Evolutionary conservation across 148 eudicot species (phyloP).

Genomic region (Diospyros lotus): DNA sequence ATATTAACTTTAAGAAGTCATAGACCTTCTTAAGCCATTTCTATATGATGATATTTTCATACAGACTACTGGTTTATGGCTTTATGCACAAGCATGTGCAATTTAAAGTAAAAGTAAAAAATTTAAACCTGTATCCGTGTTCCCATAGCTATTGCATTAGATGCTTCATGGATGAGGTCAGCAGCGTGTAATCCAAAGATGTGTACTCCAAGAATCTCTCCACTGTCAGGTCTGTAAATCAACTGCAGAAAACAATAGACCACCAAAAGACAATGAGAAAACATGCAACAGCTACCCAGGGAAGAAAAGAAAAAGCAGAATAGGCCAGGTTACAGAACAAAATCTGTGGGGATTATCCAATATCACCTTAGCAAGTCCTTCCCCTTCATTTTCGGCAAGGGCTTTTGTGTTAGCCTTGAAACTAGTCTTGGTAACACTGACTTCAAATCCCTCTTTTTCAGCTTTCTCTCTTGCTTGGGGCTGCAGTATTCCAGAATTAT

Average conservation of each 20-base stretch:
- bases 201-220: slow-evolving; percentile 98
- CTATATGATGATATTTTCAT: neutral
- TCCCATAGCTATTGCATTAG: slow-evolving; percentile 95
- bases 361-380: slow-evolving; percentile 93
- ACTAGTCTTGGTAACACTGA: slow-evolving; percentile 88
- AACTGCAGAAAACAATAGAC: slow-evolving; percentile 46
- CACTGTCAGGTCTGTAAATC: slow-evolving; percentile 96
- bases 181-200: slow-evolving; percentile 99
- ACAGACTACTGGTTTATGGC: neutral
- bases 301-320: neutral
- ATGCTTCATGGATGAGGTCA: slow-evolving; percentile 97
- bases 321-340: neutral
- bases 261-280: neutral
- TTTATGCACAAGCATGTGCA: neutral
- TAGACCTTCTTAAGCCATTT: neutral
- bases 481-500: slow-evolving; percentile 31
- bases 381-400: slow-evolving; percentile 99
- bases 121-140: slow-evolving; percentile 67
- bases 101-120: neutral
- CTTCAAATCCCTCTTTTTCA: slow-evolving; percentile 86
- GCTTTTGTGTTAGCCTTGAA: slow-evolving; percentile 99
- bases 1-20: neutral
- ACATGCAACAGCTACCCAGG: neutral
- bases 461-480: slow-evolving; percentile 98
- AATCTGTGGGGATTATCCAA: slow-evolving; percentile 3